Percentiles rank a stretch among this genome's conserved stretches.
These are phyloP conservation scores for Diaporthe sp. DNA, from an alignment of 2,329 filamentous ascomycete species.

Conservation along the genomic window DNA sequence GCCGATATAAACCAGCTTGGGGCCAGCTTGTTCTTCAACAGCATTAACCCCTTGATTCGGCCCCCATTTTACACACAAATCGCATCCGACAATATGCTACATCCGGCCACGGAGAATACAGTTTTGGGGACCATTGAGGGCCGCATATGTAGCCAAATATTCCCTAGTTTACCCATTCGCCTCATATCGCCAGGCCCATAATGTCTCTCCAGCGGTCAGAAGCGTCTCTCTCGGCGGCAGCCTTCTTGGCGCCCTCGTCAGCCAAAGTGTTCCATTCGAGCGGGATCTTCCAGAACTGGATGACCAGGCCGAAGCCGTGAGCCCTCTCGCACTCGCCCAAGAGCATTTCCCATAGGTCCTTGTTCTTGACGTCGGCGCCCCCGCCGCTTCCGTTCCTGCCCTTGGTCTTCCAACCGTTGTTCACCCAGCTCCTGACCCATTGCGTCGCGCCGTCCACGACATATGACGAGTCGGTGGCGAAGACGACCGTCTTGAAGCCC, in stretches of 20 bases:
- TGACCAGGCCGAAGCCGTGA: not conserved
- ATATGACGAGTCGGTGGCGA: conserved; percentile 69
- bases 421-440: conserved; percentile 59
- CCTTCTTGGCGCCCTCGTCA: not conserved
- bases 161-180: too few species aligned
- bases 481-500: conserved; percentile 56
- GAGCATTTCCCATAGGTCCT: conserved; percentile 65
- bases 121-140: too few species aligned
- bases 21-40: too few species aligned
- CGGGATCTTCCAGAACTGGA: conserved; percentile 8
- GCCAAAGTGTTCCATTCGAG: conserved; percentile 10
- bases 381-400: not conserved
- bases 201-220: too few species aligned
- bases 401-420: conserved; percentile 59
- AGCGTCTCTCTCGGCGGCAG: not conserved
- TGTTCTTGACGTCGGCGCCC: conserved; percentile 61
- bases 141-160: too few species aligned
- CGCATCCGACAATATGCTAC: too few species aligned
- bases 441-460: conserved; percentile 60
- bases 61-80: too few species aligned
- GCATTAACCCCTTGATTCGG: too few species aligned
- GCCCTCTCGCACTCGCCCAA: conserved; percentile 32
- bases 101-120: too few species aligned
- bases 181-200: too few species aligned
- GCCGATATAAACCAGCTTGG: too few species aligned